Percentiles rank a stretch among this genome's conserved stretches.
phyloP scores from a whole-genome alignment of 140 eudicot species.

The Ambrosia hybrid region DNA sequence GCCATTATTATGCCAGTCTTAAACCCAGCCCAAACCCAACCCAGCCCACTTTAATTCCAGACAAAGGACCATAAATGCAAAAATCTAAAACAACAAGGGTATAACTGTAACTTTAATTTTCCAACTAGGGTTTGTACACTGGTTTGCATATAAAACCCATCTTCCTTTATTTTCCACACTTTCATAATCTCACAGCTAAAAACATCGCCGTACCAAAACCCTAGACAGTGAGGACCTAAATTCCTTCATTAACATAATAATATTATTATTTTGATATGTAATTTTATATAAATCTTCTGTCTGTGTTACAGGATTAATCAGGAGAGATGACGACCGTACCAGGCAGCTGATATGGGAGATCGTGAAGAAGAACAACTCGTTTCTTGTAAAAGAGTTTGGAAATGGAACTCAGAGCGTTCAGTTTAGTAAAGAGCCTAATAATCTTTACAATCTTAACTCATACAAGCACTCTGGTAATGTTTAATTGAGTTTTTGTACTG shows the following conservation, averaged over 20 bases:
- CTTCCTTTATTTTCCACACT: slow-evolving; percentile 6
- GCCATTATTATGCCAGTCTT: not conserved
- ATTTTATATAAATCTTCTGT: not conserved
- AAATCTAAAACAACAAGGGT: not conserved
- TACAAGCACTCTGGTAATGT: slow-evolving; percentile 82
- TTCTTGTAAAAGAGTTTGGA: slow-evolving; percentile 90
- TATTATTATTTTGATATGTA: not conserved
- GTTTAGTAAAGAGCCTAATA: slow-evolving; percentile 89
- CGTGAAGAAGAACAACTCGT: slow-evolving; percentile 87
- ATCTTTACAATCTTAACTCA: slow-evolving; percentile 82
- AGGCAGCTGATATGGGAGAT: slow-evolving; percentile 94
- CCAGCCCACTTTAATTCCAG: not conserved
- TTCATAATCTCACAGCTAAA: slow-evolving; percentile 16
- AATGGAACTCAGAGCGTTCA: slow-evolving; percentile 65
- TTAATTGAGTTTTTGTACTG: not conserved
- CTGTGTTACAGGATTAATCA: slow-evolving; percentile 3
- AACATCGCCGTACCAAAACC: slow-evolving; percentile 37
- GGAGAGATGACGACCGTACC: slow-evolving; percentile 79
- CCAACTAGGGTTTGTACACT: slow-evolving; percentile 27
- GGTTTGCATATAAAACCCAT: slow-evolving; percentile 20
- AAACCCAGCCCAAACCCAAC: slow-evolving; percentile 7
- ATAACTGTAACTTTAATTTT: not conserved
- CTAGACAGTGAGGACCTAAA: slow-evolving; percentile 25
- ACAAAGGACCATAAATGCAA: not conserved
- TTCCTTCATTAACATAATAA: not conserved